These are phyloP conservation scores for Cryptosporidium muris DNA, from an alignment of 169 alveolate genomes.

Conservation along the genomic window DNA sequence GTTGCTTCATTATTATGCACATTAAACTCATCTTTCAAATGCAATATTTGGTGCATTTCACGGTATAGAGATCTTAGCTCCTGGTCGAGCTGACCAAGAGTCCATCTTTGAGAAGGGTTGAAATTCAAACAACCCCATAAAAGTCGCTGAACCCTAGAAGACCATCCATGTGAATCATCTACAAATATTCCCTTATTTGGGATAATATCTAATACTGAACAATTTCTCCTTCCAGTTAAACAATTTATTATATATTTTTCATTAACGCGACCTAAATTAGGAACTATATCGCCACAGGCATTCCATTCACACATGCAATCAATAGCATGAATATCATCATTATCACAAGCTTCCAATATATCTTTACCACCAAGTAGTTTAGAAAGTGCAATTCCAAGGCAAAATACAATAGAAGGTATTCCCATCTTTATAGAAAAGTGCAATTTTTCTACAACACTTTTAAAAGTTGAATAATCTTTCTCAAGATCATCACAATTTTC, in stretches of 20 bases:
- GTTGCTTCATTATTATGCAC: not conserved
- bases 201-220: conserved; percentile 43
- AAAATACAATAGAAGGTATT: conserved; percentile 63
- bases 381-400: conserved; percentile 43
- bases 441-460: conserved; percentile 2
- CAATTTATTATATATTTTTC: conserved; percentile 61
- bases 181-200: not conserved
- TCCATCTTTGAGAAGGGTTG: conserved; percentile 39
- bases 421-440: conserved; percentile 28
- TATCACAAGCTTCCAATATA: conserved; percentile 30
- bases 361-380: conserved; percentile 57
- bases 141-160: conserved; percentile 12
- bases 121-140: conserved; percentile 65
- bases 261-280: conserved; percentile 49
- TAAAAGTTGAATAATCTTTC: not conserved
- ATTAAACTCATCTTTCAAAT: not conserved
- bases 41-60: conserved; percentile 4
- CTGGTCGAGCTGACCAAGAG: conserved; percentile 55
- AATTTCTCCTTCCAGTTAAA: conserved; percentile 60
- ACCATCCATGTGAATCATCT: not conserved
- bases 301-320: conserved; percentile 69
- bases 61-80: conserved; percentile 20
- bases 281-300: conserved; percentile 52
- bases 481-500: not conserved
- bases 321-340: conserved; percentile 36